Evolutionary conservation across 2,329 filamentous ascomycete genomes (phyloP).

Genomic region (Pseudocercospora pini-densiflorae): DNA sequence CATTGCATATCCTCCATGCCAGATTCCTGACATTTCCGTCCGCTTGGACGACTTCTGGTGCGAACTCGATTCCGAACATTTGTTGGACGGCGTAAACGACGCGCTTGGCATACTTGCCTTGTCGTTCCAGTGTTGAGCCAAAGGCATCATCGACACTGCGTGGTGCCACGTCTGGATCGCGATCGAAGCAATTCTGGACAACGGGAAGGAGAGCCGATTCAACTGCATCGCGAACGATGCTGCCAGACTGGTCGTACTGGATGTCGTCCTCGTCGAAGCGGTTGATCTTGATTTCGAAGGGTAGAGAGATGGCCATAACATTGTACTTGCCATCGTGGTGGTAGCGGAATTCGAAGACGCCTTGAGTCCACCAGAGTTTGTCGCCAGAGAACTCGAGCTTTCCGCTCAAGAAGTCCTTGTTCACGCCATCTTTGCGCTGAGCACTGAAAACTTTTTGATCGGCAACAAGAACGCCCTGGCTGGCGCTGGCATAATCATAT

Average conservation of each 20-base stretch:
- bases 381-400: constrained; percentile 89
- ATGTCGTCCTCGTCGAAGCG: constrained; percentile 75
- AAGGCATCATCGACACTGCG: constrained; percentile 79
- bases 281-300: constrained; percentile 86
- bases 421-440: constrained; percentile 52
- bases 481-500: constrained; percentile 76
- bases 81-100: constrained; percentile 94
- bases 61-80: constrained; percentile 97
- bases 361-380: constrained; percentile 96
- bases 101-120: constrained; percentile 84
- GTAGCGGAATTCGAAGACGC: constrained; percentile 95
- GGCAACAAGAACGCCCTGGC: constrained; percentile 74
- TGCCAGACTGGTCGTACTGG: constrained; percentile 56
- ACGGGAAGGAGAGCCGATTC: constrained; percentile 80
- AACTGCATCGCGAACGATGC: constrained; percentile 69
- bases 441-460: constrained; percentile 62
- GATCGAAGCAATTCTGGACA: constrained; percentile 89
- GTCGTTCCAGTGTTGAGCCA: constrained; percentile 80
- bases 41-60: constrained; percentile 86
- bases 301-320: constrained; percentile 90
- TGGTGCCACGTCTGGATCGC: constrained; percentile 88
- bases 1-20: constrained; percentile 93
- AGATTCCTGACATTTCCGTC: constrained; percentile 90
- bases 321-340: constrained; percentile 92
- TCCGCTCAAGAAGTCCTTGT: constrained; percentile 69